Conservation (phyloP, 495 filamentous ascomycete species). For the Tetracladium setigerum region DNA sequence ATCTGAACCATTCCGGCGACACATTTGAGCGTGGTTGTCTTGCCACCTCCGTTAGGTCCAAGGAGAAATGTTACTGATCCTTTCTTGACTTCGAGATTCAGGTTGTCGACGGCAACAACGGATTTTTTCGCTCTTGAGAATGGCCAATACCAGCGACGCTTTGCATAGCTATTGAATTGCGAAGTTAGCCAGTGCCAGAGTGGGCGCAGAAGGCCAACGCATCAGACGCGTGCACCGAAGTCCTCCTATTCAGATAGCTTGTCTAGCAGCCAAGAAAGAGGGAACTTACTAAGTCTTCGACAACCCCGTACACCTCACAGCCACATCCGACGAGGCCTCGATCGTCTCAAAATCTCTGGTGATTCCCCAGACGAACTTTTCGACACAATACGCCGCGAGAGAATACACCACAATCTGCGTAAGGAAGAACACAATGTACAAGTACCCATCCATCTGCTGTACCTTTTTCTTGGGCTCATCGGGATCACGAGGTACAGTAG, state of each 20-base stretch:
- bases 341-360: conserved; percentile 9
- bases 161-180: conserved; percentile 4
- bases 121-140: conserved; percentile 17
- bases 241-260: too few relatives aligned
- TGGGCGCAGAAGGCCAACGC: too few relatives aligned
- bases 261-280: too few relatives aligned
- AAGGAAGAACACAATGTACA: conserved; percentile 17
- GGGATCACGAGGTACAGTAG: neutral
- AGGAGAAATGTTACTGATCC: conserved; percentile 72
- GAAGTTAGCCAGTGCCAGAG: too few relatives aligned
- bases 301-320: conserved; percentile 15
- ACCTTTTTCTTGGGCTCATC: neutral
- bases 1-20: conserved; percentile 46
- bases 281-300: conserved; percentile 13
- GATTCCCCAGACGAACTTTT: conserved; percentile 13
- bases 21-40: conserved; percentile 63
- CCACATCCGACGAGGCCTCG: conserved; percentile 14
- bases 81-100: conserved; percentile 68
- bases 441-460: conserved; percentile 10
- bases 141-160: conserved; percentile 16
- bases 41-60: conserved; percentile 84
- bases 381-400: conserved; percentile 12
- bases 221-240: too few relatives aligned
- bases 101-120: conserved; percentile 61
- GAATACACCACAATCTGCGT: conserved; percentile 13